A percentile compares a stretch with the other conserved stretches of the same genome.
These are phyloP conservation scores for Myriangium duriaei DNA, from an alignment of 2,329 filamentous ascomycete genomes.

Conservation along the genomic window DNA sequence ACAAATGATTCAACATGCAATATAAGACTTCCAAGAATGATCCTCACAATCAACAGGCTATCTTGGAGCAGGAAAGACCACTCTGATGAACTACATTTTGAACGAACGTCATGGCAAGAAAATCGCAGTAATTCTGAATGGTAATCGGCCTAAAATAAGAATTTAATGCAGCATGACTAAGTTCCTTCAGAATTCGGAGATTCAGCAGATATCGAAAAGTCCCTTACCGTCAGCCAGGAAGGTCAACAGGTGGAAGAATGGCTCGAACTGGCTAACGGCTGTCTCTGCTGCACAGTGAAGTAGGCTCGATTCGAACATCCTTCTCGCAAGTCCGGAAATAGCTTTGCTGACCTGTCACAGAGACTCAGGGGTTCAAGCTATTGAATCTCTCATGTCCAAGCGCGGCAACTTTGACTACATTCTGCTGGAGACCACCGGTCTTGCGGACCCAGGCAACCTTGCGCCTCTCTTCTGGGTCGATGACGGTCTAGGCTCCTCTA, in stretches of 20 bases:
- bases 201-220: slow-evolving; percentile 85
- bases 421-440: slow-evolving; percentile 84
- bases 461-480: slow-evolving; percentile 97
- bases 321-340: not conserved
- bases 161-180: slow-evolving; percentile 18
- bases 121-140: slow-evolving; percentile 95
- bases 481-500: slow-evolving; percentile 84
- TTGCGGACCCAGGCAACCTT: slow-evolving; percentile 90
- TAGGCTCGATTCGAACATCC: slow-evolving; percentile 26
- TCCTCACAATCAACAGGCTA: slow-evolving; percentile 51
- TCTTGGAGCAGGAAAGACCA: slow-evolving; percentile 90
- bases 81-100: slow-evolving; percentile 87
- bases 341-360: too few relatives aligned
- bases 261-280: slow-evolving; percentile 92
- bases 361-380: slow-evolving; percentile 85
- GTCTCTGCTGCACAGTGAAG: slow-evolving; percentile 97
- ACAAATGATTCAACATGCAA: slow-evolving; percentile 76
- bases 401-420: slow-evolving; percentile 96
- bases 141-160: too few relatives aligned
- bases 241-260: slow-evolving; percentile 81
- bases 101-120: slow-evolving; percentile 94
- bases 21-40: slow-evolving; percentile 51
- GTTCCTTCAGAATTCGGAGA: slow-evolving; percentile 27
- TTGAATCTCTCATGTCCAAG: slow-evolving; percentile 90
- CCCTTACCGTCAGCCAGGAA: slow-evolving; percentile 70